Base-by-base conservation (phyloP, 1,139 yeast species). In the Nakaseomyces sp. region DNA sequence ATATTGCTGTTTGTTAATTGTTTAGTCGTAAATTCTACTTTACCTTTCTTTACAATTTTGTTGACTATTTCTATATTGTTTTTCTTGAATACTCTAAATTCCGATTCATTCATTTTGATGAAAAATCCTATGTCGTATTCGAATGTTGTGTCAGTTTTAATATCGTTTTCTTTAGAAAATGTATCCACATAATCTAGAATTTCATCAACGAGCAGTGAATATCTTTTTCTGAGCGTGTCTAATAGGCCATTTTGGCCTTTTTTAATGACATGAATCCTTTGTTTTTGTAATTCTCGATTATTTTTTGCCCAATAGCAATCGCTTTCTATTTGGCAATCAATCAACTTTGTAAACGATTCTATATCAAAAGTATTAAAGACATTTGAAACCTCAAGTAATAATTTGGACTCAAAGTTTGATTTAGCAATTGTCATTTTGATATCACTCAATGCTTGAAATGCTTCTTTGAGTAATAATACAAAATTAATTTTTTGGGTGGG, bases 231-330 rank as follows among this genome's bases (percentile, higher is more conserved):
- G 1, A 74, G 68, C 0, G 71, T 66, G 53, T 71, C 76, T 1
- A 73, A 53, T 19, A 73, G 55, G 0, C 77, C 77, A 54, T 73
- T 73, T 2, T 60, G 54, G 0, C 75, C 76, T 25, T 65, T 53
- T 47, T 61, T 68, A 0, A 72, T 67, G 0, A 76, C 76, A 53
- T 69, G 69, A 33, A 70, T 63, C 48, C 64, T 64, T 48, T 72
- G 76, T 47, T 70, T 69, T 43, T 66, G 67, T 24, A 71, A 49
- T 37, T 72, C 74, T 5, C 68, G 49, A 1, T 67, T 55, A 2
- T 61, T 59, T 1, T 54, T 56, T 0, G 74, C 74, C 73, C 73
- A 69, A 4, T 49, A 49, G 41, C 72, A 67, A 47, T 71, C 74
- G 18, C 65, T 70, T 47, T 67, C 66, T 8, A 72, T 63, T 26